Evolutionary conservation across 345 rosid genomes (phyloP), one percentile per base, ranked within the genome.

Genomic region (Theobroma cacao): DNA sequence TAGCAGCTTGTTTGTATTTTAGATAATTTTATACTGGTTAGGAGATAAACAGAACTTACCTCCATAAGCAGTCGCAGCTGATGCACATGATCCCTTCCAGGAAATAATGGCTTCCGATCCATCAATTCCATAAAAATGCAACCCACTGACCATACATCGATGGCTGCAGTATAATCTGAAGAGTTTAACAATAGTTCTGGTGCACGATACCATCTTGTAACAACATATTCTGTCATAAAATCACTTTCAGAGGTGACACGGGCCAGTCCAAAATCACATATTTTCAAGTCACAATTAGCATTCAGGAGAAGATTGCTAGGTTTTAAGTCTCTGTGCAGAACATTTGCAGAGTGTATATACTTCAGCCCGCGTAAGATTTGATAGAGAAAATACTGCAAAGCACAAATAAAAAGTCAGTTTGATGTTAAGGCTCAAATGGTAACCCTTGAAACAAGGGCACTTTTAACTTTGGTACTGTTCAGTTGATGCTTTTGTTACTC

Each of bases 91-190:
- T 95, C 94, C 65, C 92, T 84, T 53, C 99, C 99, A 22, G 97
- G 97, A 85, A 95, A 95, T 69, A 95, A 75, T n/a, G 98, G 96
- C 80, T 87, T 80, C 55, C 97, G 87, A 80, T 87, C 92, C 87
- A 92, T 80, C 84, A 91, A 60, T 81, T 95, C 98, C 95, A 93
- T 86, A 80, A 93, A 95, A 72, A 95, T 85, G 78, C 99, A 95
- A 48, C 99, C 98, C 43, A 94, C 99, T 58, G 98, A 94, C 99
- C 99, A 97, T 26, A 97, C 93, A 89, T 97, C 99, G 72, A 97
- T 97, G 17, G 99, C 96, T 56, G 93, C 84, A 15, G 96, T 93
- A 71, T 93, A 95, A 77, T 89, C 91, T 73, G 90, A 88, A 38
- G 97, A 92, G 85, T 89, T 88, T 69, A 95, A 78, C 60, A 95